phyloP scores from a whole-genome alignment of 2,329 filamentous ascomycete species.

The Fulvia fulva region DNA sequence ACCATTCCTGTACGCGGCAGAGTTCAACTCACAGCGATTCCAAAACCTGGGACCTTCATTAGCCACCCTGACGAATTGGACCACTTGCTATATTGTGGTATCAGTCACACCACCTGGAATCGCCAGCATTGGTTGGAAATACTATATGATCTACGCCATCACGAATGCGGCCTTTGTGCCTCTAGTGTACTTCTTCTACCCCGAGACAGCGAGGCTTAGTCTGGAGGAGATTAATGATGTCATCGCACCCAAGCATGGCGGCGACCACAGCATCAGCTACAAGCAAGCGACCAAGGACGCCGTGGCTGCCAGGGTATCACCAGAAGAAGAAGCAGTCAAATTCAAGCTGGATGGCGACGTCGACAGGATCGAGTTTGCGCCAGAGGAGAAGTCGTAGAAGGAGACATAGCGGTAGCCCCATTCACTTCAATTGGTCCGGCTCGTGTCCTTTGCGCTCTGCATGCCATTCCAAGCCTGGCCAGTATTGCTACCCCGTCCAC shows the following conservation, averaged over 20 bases:
- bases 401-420: too few relatives aligned
- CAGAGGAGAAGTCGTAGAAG: not conserved
- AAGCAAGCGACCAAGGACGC: not conserved
- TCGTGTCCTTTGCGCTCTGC: too few relatives aligned
- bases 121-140: slow-evolving; percentile 1
- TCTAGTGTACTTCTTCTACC: slow-evolving; percentile 30
- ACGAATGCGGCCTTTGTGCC: slow-evolving; percentile 4
- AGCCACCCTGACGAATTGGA: slow-evolving; percentile 21
- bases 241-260: slow-evolving; percentile 15
- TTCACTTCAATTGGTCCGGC: too few relatives aligned
- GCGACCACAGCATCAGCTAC: not conserved
- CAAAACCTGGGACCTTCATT: not conserved
- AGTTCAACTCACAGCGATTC: slow-evolving; percentile 23
- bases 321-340: not conserved
- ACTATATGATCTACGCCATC: not conserved
- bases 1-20: slow-evolving; percentile 19
- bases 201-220: slow-evolving; percentile 28
- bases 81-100: slow-evolving; percentile 49
- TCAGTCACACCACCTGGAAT: not conserved
- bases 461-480: too few relatives aligned
- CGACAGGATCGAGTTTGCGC: not conserved
- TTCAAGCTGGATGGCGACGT: not conserved
- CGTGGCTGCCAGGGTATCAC: not conserved
- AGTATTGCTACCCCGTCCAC: too few relatives aligned
- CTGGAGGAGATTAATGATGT: slow-evolving; percentile 33